Conservation (phyloP, 108 stramenopile genomes). For the Stephanodiscus minutulus region DNA sequence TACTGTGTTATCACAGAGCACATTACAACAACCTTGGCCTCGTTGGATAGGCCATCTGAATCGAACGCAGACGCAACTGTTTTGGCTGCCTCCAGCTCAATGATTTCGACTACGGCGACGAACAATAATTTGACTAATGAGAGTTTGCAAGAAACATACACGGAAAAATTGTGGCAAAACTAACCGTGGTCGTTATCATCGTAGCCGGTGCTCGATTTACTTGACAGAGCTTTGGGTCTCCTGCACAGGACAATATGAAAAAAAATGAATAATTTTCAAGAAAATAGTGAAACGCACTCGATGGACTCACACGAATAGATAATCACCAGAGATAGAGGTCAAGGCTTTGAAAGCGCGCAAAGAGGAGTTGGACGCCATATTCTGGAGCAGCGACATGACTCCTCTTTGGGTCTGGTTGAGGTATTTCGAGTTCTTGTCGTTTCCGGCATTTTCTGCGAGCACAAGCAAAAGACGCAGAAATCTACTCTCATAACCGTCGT, state of each 20-base stretch:
- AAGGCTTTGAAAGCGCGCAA: conserved; percentile 57
- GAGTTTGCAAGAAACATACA: neutral
- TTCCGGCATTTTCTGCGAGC: conserved; percentile 45
- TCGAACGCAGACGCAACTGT: conserved; percentile 49
- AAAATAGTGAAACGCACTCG: neutral
- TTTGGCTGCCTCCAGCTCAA: conserved; percentile 64
- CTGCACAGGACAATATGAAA: conserved; percentile 7
- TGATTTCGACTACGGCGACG: conserved; percentile 39
- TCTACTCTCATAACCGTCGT: conserved; percentile 54
- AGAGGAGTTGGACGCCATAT: conserved; percentile 71
- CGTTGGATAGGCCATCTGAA: conserved; percentile 47
- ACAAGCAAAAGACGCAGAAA: conserved; percentile 63
- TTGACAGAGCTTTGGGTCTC: conserved; percentile 20
- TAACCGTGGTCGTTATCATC: conserved; percentile 18
- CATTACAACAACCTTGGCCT: conserved; percentile 53
- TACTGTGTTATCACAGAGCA: conserved; percentile 54
- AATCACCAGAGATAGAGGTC: conserved; percentile 47
- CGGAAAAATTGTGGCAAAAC: neutral
- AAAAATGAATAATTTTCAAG: neutral
- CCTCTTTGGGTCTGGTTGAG: conserved; percentile 79
- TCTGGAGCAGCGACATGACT: conserved; percentile 63
- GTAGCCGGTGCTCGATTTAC: neutral
- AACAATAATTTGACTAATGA: neutral
- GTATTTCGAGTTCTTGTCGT: conserved; percentile 55
- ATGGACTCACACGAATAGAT: conserved; percentile 32